Evolutionary conservation across 768 basidiomycete species (phyloP), one percentile per base, ranked within the genome.

Genomic region (Macrolepiota albuminosa): DNA sequence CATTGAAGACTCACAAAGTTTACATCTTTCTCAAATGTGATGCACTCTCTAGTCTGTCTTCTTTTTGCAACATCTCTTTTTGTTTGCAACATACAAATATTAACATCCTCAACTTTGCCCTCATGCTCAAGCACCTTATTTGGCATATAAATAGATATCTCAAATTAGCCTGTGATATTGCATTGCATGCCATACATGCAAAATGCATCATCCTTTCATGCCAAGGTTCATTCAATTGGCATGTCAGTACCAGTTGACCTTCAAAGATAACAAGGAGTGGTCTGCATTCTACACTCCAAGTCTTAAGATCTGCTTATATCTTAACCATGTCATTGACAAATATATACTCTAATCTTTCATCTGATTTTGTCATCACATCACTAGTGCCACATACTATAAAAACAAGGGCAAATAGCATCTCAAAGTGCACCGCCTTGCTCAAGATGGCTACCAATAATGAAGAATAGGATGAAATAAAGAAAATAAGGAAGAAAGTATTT

Each of bases 381-480:
- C 76, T 0, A 70, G 76, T 40, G 84, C 85, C 6, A 68, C 69
- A 47, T 88, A 82, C 68, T 68, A 81, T 61, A 81, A 83, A 55
- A 59, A 69, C 3, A 66, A 72, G 1, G 83, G 81, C 18, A 83
- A 84, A 70, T 88, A 86, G 86, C 71, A 76, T 52, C 66, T 88
- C 9, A 79, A 69, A 5, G 73, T 87, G 56, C 75, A 75, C 14
- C 73, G 72, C n/a, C 71, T 73, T 4, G 58, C 57, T 21, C 46
- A 33, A 3, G 21, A 31, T 46, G 9, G 79, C 76, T 13, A 76
- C 81, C 11, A 77, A 83, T 40, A 84, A 82, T 6, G 85, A 85
- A 21, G 89, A 91, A 62, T 91, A 90, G 87, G 86, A 87, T 65
- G 91, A 90, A 1, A 92, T 90, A 18, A 91, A 95, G 68, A 91